Evolutionary conservation across 768 basidiomycete genomes (phyloP), one percentile per base, ranked within the genome.

Genomic region (Candolleomyces efflorescens): DNA sequence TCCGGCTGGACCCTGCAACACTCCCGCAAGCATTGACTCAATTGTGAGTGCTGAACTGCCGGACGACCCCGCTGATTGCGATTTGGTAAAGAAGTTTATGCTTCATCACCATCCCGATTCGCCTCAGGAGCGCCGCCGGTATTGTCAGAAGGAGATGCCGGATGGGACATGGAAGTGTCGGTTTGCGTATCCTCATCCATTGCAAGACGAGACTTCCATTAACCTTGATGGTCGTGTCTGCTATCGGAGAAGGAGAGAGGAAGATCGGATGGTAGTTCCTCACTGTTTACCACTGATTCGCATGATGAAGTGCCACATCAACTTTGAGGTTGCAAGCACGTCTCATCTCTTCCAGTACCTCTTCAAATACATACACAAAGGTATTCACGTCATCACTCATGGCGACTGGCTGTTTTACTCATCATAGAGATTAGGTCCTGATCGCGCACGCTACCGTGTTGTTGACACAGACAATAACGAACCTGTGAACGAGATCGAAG

Each of bases 291-390:
- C 63, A 0, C 22, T 73, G 0, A 49, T 75, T 0, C 55, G 59
- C 2, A 62, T 63, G 49, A 68, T 71, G 24, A 22, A 69, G 3
- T 76, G 73, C 41, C 74, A 77, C 56, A 70, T 76, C 41, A 74
- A 75, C 52, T 64, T 75, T 41, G 73, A 75, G 27, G 63, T 67
- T 10, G 67, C 70, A 0, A 64, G 55, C 39, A 63, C 68, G 0
- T 63, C 67, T 1, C 68, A 71, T 15, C 41, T 75, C 0, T 75
- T 77, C 52, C 69, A 72, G 46, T 77, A 77, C 54, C 56, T 74
- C 0, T 75, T 73, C 67, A 75, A 77, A 49, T 77, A 74, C 55
- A 66, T 75, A 12, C 69, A 73, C 53, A 75, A 75, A 69, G 70
- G 73, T 70, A 18, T 5, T 44, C 43, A 13, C 12, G 22, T 41